Evolutionary conservation across 345 rosid genomes (phyloP).

Genomic region (Arabis hirsuta): DNA sequence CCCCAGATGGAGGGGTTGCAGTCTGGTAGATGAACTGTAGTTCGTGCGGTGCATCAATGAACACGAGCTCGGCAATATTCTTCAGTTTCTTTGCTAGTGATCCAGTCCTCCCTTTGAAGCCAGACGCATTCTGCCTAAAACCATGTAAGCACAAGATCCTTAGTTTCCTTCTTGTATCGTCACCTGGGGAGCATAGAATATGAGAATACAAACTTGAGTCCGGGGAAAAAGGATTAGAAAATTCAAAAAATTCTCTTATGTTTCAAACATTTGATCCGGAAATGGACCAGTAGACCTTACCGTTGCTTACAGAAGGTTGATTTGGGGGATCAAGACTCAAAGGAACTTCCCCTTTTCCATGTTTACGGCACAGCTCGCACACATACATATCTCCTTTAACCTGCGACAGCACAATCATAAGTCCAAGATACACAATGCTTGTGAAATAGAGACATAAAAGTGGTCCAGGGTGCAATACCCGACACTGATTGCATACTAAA

Average conservation of each 20-base stretch:
- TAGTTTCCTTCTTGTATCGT: slow-evolving; percentile 55
- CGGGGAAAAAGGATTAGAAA: background rate
- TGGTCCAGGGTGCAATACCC: slow-evolving; percentile 47
- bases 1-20: slow-evolving; percentile 46
- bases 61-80: slow-evolving; percentile 74
- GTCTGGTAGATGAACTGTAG: slow-evolving; percentile 75
- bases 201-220: slow-evolving; percentile 8
- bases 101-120: slow-evolving; percentile 93
- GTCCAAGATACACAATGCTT: slow-evolving; percentile 8
- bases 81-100: slow-evolving; percentile 94
- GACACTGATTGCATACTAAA: slow-evolving; percentile 78
- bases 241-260: background rate
- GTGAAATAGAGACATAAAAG: background rate
- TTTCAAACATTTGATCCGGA: background rate
- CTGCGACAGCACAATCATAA: slow-evolving; percentile 49
- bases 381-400: slow-evolving; percentile 55
- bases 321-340: slow-evolving; percentile 37
- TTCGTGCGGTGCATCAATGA: slow-evolving; percentile 83
- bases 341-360: slow-evolving; percentile 48
- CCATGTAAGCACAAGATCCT: slow-evolving; percentile 94
- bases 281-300: slow-evolving; percentile 61
- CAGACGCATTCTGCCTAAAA: slow-evolving; percentile 88
- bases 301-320: slow-evolving; percentile 47
- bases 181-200: slow-evolving; percentile 43
- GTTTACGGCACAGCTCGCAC: slow-evolving; percentile 87